Base-by-base conservation (phyloP, 495 filamentous ascomycete species). In the Oidiodendron maius region DNA sequence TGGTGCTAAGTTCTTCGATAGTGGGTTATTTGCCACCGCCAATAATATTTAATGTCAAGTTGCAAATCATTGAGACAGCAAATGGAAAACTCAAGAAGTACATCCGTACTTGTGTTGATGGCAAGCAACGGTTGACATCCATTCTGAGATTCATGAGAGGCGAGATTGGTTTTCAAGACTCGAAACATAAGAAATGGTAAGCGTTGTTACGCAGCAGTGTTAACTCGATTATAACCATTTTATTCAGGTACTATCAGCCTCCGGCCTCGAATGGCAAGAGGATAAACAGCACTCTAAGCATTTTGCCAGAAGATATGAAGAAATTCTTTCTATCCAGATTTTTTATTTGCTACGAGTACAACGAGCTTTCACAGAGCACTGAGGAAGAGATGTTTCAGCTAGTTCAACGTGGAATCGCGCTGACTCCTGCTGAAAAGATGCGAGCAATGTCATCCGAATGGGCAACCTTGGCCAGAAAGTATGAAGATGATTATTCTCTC, bases 361-460 rank as follows among this genome's bases (percentile, higher is more conserved):
- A 58, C 0, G 57, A 63, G 10, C 58, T 76, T 12, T 59, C 55
- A 2, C 42, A 42, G 21, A 54, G 61, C n/a, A 67, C 71, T 30
- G 72, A 76, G 44, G 72, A 76, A 40, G 71, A 71, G 5, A 60
- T 75, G 39, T 76, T 76, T 50, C 64, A 66, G 3, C 51, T 71
- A 1, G 72, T 76, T 1, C 72, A 76, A 44, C 56, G 66, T 32
- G 72, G 72, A 5, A 53, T 76, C 4, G 61, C 63, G 30, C 62
- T 76, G 16, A 69, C 62, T 1, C 60, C 63, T n/a, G 72, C 72
- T 3, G 72, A 76, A 45, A 74, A 74, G 56, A 67, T 76, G 48
- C 61, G 62, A 32, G 72, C 72, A 15, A 64, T 62, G 21, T 68
- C 61, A 0, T 71, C 72, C 0, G 48, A 53, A 10, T 75, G 72